Evolutionary conservation across 2,329 filamentous ascomycete genomes (phyloP), one percentile per base, ranked within the genome.

Genomic region (Xylaria sp.): DNA sequence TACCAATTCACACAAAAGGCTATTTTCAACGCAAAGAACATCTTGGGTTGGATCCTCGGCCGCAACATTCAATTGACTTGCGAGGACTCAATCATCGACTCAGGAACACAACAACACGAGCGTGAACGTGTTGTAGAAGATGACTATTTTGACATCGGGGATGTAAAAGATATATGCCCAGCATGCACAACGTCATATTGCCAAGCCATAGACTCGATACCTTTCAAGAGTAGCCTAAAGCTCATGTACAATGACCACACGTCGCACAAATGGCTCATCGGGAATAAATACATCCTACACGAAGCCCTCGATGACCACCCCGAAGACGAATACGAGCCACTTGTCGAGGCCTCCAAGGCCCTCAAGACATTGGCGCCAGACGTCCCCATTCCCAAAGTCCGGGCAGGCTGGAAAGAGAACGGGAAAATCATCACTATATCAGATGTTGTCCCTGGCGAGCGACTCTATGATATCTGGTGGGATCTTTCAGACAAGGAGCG

Each of bases 401-500:
- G 73, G 7, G 73, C 73, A 14, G 73, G 73, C 3, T 78, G 76
- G 76, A 77, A 74, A 51, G 75, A 77, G 56, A 64, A 71, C 9
- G 73, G 72, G 3, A 75, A 73, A 30, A 67, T 74, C 21, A 71
- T 77, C 59, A 77, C 75, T 1, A 75, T 78, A 48, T 61, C 67
- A 2, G 75, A 77, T 45, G 64, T 53, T 1, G 65, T 63, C 17
- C 63, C 55, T 1, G 76, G 75, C 0, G 34, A 73, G 8, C 66
- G 73, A 5, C 67, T 78, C 1, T 74, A 73, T 53, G 75, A 77
- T 27, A 68, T 76, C 9, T 78, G 75, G 76, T 73, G 73, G 69
- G 39, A 69, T 5, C 56, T 77, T 4, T 19, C 55, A 12, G 19
- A 42, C 0, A 12, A 53, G 2, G 62, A 73, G 9, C 68, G 65